These are phyloP conservation scores for Stemphylium lycopersici DNA, from an alignment of 2,329 filamentous ascomycete genomes.

Conservation along the genomic window DNA sequence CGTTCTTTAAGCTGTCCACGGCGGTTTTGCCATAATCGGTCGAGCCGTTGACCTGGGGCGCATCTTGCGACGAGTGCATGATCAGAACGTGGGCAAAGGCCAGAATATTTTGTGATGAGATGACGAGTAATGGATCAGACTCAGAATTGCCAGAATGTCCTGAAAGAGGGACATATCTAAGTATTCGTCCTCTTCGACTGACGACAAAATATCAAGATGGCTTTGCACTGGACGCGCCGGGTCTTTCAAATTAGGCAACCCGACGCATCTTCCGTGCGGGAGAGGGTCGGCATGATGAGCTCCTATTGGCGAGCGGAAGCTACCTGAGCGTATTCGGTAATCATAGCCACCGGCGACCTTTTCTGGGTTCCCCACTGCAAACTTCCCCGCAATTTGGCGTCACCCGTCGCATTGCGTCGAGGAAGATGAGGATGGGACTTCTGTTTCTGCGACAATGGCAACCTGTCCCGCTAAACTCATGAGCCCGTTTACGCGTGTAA, in stretches of 20 bases:
- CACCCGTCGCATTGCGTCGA: not conserved
- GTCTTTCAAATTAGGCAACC: constrained; percentile 11
- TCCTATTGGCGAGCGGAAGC: constrained; percentile 2
- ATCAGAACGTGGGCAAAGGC: not conserved
- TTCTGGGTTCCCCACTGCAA: constrained; percentile 1
- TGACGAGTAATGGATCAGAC: not conserved
- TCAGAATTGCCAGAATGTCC: not conserved
- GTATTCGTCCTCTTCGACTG: not conserved
- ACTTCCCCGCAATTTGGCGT: constrained; percentile 14
- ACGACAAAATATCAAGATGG: not conserved
- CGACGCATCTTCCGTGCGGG: constrained; percentile 1
- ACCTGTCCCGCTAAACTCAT: constrained; percentile 3
- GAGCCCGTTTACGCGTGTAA: not conserved
- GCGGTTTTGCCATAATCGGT: constrained; percentile 12
- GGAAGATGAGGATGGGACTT: not conserved
- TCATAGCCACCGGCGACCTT: constrained; percentile 12
- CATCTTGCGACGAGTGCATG: constrained; percentile 27
- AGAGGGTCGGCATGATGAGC: not conserved
- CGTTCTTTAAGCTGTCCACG: constrained; percentile 5
- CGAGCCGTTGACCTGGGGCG: constrained; percentile 17
- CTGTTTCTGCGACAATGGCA: not conserved
- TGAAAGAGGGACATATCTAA: not conserved
- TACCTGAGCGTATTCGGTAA: constrained; percentile 14
- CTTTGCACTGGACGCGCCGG: constrained; percentile 1
- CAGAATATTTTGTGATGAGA: not conserved